Conservation (phyloP, 345 rosid genomes). For the Clarkia xantiana region DNA sequence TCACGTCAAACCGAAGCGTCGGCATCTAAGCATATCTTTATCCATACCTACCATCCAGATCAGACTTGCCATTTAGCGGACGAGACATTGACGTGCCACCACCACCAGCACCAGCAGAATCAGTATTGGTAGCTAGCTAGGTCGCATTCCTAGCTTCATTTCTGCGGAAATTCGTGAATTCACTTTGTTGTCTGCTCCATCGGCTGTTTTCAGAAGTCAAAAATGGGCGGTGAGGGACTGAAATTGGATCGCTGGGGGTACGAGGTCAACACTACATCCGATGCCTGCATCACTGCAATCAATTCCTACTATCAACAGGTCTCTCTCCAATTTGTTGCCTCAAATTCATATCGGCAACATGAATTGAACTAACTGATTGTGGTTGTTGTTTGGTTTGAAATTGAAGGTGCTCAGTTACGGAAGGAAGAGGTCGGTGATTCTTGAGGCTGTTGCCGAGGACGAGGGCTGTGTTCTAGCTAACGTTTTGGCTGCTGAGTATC, state of each 20-base stretch:
- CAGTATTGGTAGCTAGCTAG: too few relatives aligned
- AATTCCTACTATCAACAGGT: conserved; percentile 61
- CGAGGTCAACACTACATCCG: conserved; percentile 43
- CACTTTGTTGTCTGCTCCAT: neutral
- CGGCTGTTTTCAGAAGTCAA: neutral
- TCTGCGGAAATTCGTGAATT: neutral
- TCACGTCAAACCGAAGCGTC: too few relatives aligned
- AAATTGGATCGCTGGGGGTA: conserved; percentile 73
- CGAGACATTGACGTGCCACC: too few relatives aligned
- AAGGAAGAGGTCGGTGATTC: conserved; percentile 43
- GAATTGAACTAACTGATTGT: too few relatives aligned
- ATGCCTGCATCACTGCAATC: conserved; percentile 54
- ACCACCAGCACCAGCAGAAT: too few relatives aligned
- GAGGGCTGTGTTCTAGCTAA: conserved; percentile 64
- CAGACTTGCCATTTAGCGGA: too few relatives aligned
- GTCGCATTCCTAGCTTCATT: neutral
- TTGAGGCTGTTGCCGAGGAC: conserved; percentile 47
- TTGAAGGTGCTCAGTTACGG: conserved; percentile 64
- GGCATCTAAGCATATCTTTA: too few relatives aligned
- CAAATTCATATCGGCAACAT: too few relatives aligned
- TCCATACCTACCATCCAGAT: too few relatives aligned
- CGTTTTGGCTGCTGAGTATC: conserved; percentile 62
- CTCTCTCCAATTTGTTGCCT: neutral
- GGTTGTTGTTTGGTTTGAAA: neutral
- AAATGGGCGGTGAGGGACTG: conserved; percentile 17